Evolutionary conservation across 2,329 filamentous ascomycete species (phyloP).

Genomic region (Epichloe sibirici): DNA sequence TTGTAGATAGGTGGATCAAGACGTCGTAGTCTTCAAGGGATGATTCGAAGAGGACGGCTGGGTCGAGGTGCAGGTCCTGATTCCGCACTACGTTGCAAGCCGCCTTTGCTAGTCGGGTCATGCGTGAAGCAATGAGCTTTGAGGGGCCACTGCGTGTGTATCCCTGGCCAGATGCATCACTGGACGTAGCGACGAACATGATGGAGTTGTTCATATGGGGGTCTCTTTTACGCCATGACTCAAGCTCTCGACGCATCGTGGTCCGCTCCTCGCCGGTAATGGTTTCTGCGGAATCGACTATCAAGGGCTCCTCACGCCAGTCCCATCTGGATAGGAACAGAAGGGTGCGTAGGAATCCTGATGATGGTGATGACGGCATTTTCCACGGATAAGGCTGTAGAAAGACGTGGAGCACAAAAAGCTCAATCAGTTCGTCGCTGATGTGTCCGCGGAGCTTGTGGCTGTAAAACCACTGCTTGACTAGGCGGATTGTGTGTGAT

Average conservation of each 20-base stretch:
- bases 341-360: constrained; percentile 72
- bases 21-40: constrained; percentile 74
- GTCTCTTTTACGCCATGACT: constrained; percentile 79
- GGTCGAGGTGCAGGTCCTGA: constrained; percentile 39
- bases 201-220: constrained; percentile 75
- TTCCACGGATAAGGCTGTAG: constrained; percentile 71
- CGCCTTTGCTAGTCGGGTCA: constrained; percentile 70
- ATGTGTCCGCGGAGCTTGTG: constrained; percentile 73
- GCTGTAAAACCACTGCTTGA: constrained; percentile 79
- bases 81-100: constrained; percentile 51
- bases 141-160: constrained; percentile 65
- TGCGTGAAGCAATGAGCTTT: constrained; percentile 71
- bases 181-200: constrained; percentile 68
- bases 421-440: constrained; percentile 69
- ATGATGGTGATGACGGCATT: constrained; percentile 60
- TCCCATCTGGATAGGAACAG: constrained; percentile 79
- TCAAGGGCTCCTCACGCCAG: constrained; percentile 72
- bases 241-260: constrained; percentile 57
- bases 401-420: constrained; percentile 69
- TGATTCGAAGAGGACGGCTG: constrained; percentile 52
- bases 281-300: constrained; percentile 57
- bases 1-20: constrained; percentile 57
- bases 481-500: constrained; percentile 69
- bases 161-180: constrained; percentile 64
- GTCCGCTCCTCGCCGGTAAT: constrained; percentile 49